phyloP scores from a whole-genome alignment of 805 yeast genomes.

The Candida coleopterorum region DNA sequence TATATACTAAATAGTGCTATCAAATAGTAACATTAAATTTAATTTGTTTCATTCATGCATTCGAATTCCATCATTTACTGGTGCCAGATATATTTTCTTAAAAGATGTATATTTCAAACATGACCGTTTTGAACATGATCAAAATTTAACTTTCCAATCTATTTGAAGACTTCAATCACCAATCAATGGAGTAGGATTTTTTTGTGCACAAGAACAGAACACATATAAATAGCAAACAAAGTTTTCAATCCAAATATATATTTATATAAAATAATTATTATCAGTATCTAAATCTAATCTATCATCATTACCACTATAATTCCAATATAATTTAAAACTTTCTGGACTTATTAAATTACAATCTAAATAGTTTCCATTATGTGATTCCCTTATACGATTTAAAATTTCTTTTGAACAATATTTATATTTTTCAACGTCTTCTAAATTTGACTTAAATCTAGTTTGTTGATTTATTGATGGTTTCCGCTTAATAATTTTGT shows the following conservation, averaged over 20 bases:
- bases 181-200: too few species aligned
- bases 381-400: slow-evolving; percentile 1
- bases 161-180: too few species aligned
- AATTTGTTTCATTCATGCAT: too few species aligned
- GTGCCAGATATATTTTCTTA: too few species aligned
- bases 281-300: slow-evolving; percentile 21
- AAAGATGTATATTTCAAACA: too few species aligned
- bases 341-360: slow-evolving; percentile 8
- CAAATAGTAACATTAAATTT: too few species aligned
- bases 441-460: slow-evolving; percentile 3
- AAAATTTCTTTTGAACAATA: slow-evolving; percentile 11
- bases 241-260: neutral
- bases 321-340: slow-evolving; percentile 19
- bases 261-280: slow-evolving; percentile 22
- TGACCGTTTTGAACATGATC: too few species aligned
- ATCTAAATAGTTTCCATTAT: slow-evolving; percentile 6
- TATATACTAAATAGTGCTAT: too few species aligned
- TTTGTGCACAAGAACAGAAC: too few species aligned
- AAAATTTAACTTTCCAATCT: too few species aligned
- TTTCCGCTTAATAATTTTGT: neutral
- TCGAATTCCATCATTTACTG: too few species aligned
- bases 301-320: slow-evolving; percentile 22
- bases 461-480: neutral
- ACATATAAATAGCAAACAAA: too few species aligned
- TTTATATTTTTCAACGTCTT: slow-evolving; percentile 13